Conservation (phyloP, 2,329 filamentous ascomycete genomes). For the Ilyonectria destructans region DNA sequence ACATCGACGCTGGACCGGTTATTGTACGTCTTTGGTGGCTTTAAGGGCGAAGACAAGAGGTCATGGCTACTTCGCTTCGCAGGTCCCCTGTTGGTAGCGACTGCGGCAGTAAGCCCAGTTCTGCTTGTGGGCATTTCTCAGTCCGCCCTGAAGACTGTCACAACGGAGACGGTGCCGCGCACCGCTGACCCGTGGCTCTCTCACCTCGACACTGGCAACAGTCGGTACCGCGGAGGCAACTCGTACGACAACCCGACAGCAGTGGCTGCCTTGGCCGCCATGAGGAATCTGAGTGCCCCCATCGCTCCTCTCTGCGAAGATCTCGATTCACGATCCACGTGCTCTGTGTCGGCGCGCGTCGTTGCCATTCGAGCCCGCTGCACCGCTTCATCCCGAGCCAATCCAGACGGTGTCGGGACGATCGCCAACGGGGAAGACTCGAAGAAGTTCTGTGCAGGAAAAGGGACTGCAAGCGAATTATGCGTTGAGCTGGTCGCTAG, state of each 20-base stretch:
- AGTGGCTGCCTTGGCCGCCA: constrained; percentile 13
- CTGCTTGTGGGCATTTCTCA: constrained; percentile 33
- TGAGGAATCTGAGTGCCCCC: constrained; percentile 24
- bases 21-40: constrained; percentile 25
- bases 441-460: constrained; percentile 6
- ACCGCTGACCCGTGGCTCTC: too few species aligned
- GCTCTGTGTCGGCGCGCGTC: neutral
- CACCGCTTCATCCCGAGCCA: too few species aligned
- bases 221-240: too few species aligned
- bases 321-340: neutral
- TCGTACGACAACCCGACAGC: too few species aligned
- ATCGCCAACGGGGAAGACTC: too few species aligned
- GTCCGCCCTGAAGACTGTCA: constrained; percentile 6
- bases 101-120: constrained; percentile 29
- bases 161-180: too few species aligned
- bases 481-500: constrained; percentile 15
- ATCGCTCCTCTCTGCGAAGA: constrained; percentile 22
- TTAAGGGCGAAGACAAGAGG: constrained; percentile 18
- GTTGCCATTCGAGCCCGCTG: constrained; percentile 15
- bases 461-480: too few species aligned
- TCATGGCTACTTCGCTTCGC: constrained; percentile 31
- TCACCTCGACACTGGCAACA: too few species aligned
- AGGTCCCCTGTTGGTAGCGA: constrained; percentile 26
- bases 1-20: constrained; percentile 27
- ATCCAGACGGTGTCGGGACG: too few species aligned